These are phyloP conservation scores for Boletus calvinii DNA, from an alignment of 1,284 basidiomycete species.

Conservation along the genomic window DNA sequence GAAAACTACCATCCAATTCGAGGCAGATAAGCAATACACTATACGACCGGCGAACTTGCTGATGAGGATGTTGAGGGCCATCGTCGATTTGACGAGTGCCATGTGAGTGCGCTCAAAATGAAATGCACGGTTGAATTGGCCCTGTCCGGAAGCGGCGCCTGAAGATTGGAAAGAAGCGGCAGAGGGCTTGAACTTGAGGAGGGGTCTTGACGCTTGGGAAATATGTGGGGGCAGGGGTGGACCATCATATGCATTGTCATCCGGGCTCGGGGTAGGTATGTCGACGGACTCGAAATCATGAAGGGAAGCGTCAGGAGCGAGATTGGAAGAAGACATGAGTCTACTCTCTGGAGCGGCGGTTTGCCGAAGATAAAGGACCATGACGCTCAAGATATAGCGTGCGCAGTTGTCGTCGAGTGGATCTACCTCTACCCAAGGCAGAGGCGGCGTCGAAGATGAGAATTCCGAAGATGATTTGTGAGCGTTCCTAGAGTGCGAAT, in stretches of 20 bases:
- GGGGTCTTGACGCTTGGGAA: conserved; percentile 30
- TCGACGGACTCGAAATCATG: conserved; percentile 67
- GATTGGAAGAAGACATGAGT: conserved; percentile 60
- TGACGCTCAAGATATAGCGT: conserved; percentile 81
- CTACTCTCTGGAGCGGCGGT: conserved; percentile 59
- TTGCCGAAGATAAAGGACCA: conserved; percentile 80
- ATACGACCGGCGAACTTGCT: conserved; percentile 74
- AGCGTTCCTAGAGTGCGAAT: conserved; percentile 32
- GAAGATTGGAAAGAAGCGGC: conserved; percentile 36
- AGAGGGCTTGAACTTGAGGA: conserved; percentile 34
- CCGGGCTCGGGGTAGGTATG: conserved; percentile 35
- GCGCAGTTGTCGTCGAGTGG: conserved; percentile 85
- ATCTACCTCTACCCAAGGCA: conserved; percentile 63
- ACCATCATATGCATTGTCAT: conserved; percentile 23
- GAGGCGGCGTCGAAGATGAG: conserved; percentile 37
- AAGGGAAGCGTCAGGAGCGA: conserved; percentile 65
- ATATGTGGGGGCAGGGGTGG: conserved; percentile 33
- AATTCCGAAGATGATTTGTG: conserved; percentile 42
- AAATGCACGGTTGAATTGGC: conserved; percentile 37
- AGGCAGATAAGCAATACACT: conserved; percentile 85
- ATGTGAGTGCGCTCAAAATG: conserved; percentile 69
- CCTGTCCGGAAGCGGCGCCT: conserved; percentile 22
- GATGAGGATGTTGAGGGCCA: conserved; percentile 60
- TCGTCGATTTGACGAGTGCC: conserved; percentile 55
- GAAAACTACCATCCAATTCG: conserved; percentile 86